These are phyloP conservation scores for Miscanthus lutarioriparius DNA, from an alignment of 176 grass and related monocot species.

Conservation along the genomic window DNA sequence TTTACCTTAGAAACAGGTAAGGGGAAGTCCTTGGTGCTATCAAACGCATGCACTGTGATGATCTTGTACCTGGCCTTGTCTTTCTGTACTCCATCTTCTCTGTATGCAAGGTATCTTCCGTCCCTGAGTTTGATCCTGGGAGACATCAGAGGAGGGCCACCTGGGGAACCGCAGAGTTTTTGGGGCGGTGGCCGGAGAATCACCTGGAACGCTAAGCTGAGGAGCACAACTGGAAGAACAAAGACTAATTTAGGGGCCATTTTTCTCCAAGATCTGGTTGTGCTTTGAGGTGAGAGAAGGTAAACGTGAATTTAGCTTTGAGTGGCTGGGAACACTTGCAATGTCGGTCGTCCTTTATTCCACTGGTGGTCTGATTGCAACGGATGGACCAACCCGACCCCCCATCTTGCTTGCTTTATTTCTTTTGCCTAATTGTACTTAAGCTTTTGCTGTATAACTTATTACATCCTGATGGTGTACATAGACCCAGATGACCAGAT, in stretches of 20 bases:
- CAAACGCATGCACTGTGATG: constrained; percentile 63
- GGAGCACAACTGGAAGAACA: constrained; percentile 40
- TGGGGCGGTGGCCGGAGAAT: constrained; percentile 52
- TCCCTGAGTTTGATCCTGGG: constrained; percentile 65
- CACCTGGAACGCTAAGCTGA: constrained; percentile 53
- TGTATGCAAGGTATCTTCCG: constrained; percentile 58
- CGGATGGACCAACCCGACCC: background rate
- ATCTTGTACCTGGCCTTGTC: constrained; percentile 65
- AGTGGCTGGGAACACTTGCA: constrained; percentile 31
- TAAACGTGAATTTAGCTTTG: constrained; percentile 9
- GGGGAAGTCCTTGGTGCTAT: constrained; percentile 60
- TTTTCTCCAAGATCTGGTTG: constrained; percentile 31
- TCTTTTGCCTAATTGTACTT: constrained; percentile 7
- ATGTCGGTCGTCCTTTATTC: constrained; percentile 23
- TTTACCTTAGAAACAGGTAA: constrained; percentile 59
- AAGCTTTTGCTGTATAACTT: background rate
- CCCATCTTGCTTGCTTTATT: background rate
- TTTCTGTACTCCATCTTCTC: constrained; percentile 54
- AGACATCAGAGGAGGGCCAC: constrained; percentile 66
- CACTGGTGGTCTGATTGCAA: constrained; percentile 14
- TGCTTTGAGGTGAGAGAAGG: background rate
- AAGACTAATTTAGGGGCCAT: constrained; percentile 47
- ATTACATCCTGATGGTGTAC: background rate
- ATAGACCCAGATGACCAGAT: background rate
- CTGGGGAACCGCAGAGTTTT: constrained; percentile 55